Conservation (phyloP, 495 filamentous ascomycete genomes). For the Hypoxylon cercidicola region DNA sequence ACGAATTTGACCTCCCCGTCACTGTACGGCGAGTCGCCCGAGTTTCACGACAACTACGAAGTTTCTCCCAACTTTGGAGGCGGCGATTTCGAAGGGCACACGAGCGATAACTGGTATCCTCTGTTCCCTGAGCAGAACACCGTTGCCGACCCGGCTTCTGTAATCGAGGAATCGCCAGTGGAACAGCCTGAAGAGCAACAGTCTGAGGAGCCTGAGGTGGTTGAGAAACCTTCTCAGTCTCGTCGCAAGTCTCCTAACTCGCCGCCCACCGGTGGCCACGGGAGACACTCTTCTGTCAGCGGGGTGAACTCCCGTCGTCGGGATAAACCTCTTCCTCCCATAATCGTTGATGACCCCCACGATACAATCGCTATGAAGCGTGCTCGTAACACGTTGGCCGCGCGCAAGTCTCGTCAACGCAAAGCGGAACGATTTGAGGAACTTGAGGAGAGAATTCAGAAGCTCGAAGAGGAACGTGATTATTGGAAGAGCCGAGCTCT, state of each 20-base stretch:
- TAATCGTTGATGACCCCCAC: slow-evolving; percentile 76
- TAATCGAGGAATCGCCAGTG: slow-evolving; percentile 56
- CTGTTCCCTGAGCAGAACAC: slow-evolving; percentile 71
- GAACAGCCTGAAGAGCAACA: slow-evolving; percentile 50
- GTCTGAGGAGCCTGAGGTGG: slow-evolving; percentile 49
- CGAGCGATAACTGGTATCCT: slow-evolving; percentile 65
- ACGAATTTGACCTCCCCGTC: slow-evolving; percentile 88
- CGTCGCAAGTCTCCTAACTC: slow-evolving; percentile 59
- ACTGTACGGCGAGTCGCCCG: slow-evolving; percentile 78
- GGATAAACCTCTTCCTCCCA: slow-evolving; percentile 82
- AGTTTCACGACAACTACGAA: slow-evolving; percentile 71
- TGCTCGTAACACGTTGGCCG: slow-evolving; percentile 93
- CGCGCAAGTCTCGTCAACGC: slow-evolving; percentile 90
- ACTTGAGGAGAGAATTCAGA: slow-evolving; percentile 65
- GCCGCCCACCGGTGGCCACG: slow-evolving; percentile 51
- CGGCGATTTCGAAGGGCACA: slow-evolving; percentile 57
- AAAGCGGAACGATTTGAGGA: slow-evolving; percentile 76
- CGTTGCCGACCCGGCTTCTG: slow-evolving; percentile 30
- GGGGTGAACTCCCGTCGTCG: slow-evolving; percentile 76
- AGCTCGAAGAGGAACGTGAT: slow-evolving; percentile 62
- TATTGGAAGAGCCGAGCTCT: slow-evolving; percentile 69
- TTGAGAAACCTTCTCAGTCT: slow-evolving; percentile 45
- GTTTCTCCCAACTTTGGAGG: slow-evolving; percentile 75
- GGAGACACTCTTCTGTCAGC: slow-evolving; percentile 72
- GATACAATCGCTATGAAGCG: slow-evolving; percentile 86